These are phyloP conservation scores for Gilbertella persicaria DNA, from an alignment of 371 early-diverging fungal species.

Conservation along the genomic window DNA sequence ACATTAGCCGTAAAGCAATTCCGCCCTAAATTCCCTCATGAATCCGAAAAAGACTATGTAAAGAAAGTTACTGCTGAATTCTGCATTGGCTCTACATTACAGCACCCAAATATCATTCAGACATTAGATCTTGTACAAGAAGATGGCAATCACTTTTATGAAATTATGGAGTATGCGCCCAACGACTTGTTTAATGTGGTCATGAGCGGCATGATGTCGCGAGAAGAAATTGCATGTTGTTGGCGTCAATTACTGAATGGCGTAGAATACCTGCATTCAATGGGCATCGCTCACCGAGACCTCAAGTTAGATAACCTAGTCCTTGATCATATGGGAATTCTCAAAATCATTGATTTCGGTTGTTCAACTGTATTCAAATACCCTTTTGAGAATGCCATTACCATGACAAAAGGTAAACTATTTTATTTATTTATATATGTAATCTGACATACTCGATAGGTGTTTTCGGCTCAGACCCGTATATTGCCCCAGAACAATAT, in stretches of 20 bases:
- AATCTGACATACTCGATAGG: conserved; percentile 37
- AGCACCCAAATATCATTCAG: conserved; percentile 86
- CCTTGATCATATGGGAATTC: conserved; percentile 64
- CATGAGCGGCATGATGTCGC: conserved; percentile 65
- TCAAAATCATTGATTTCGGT: conserved; percentile 95
- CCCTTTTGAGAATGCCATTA: conserved; percentile 62
- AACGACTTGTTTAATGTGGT: conserved; percentile 76
- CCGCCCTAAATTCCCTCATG: conserved; percentile 63
- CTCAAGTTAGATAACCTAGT: conserved; percentile 89
- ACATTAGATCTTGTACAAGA: conserved; percentile 78
- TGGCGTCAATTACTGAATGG: conserved; percentile 79
- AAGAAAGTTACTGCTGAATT: conserved; percentile 85
- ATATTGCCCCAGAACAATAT: conserved; percentile 92
- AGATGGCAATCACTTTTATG: conserved; percentile 57
- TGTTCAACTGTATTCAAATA: conserved; percentile 79
- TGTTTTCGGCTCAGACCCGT: conserved; percentile 85
- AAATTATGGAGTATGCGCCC: conserved; percentile 84
- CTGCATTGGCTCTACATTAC: conserved; percentile 79
- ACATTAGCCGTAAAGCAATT: conserved; percentile 83
- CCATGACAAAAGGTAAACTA: conserved; percentile 60
- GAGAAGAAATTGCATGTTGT: conserved; percentile 69
- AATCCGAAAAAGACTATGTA: conserved; percentile 78
- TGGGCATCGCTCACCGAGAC: conserved; percentile 87
- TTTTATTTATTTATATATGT: conserved; percentile 2
- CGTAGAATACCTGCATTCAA: conserved; percentile 68